These are phyloP conservation scores for Raphanus raphanistrum DNA, from an alignment of 345 rosid genomes.

Conservation along the genomic window DNA sequence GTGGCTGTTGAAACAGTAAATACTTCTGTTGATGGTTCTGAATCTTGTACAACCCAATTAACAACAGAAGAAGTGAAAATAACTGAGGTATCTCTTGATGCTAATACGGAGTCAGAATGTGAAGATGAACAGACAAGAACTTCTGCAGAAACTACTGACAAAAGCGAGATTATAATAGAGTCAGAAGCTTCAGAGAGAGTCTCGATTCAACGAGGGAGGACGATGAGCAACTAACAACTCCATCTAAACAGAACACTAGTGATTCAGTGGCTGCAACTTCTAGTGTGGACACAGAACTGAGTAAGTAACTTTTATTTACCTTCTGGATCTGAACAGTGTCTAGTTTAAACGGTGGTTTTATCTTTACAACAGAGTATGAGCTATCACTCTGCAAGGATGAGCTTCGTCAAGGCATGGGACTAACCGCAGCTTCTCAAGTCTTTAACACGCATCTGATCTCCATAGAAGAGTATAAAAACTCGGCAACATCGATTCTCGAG, in stretches of 20 bases:
- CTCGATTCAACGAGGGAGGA: slow-evolving; percentile 37
- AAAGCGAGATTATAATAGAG: slow-evolving; percentile 40
- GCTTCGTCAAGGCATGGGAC: slow-evolving; percentile 74
- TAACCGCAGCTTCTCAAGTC: slow-evolving; percentile 67
- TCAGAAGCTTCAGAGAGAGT: slow-evolving; percentile 32
- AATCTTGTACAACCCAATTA: slow-evolving; percentile 15
- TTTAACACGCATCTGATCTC: slow-evolving; percentile 65
- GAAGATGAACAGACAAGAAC: slow-evolving; percentile 41
- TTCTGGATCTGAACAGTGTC: slow-evolving; percentile 20
- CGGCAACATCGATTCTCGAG: slow-evolving; percentile 55
- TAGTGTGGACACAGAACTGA: slow-evolving; percentile 39
- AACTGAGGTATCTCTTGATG: slow-evolving; percentile 36
- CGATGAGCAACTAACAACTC: slow-evolving; percentile 34
- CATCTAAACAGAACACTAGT: slow-evolving; percentile 37
- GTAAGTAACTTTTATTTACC: slow-evolving; percentile 39
- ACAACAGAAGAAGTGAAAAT: slow-evolving; percentile 20
- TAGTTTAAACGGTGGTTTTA: slow-evolving; percentile 19
- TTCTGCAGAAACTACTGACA: slow-evolving; percentile 42
- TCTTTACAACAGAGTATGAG: slow-evolving; percentile 65
- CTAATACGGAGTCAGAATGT: slow-evolving; percentile 31
- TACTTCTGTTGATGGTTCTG: slow-evolving; percentile 13
- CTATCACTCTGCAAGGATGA: slow-evolving; percentile 83
- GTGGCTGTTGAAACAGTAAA: slow-evolving; percentile 27
- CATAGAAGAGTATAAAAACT: slow-evolving; percentile 59
- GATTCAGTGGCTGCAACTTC: slow-evolving; percentile 42